Percentiles rank a stretch among this genome's conserved stretches.
Evolutionary conservation across 2,329 filamentous ascomycete genomes (phyloP).

Genomic region (Gaeumannomyces tritici): DNA sequence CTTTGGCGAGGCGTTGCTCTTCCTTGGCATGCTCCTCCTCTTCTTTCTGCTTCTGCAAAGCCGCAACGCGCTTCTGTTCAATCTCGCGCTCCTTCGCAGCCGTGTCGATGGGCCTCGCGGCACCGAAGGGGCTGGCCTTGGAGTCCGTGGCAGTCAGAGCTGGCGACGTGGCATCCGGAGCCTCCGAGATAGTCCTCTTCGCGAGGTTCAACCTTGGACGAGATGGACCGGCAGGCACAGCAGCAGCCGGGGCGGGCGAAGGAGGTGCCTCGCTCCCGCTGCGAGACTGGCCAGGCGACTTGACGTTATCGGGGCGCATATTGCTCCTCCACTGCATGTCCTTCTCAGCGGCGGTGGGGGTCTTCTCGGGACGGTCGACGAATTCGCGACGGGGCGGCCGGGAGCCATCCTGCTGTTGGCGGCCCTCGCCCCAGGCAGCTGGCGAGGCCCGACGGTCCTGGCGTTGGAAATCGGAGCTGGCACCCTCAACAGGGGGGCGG

Average conservation of each 20-base stretch:
- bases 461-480: constrained; percentile 47
- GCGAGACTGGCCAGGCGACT: constrained; percentile 57
- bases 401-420: constrained; percentile 57
- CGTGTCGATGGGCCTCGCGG: constrained; percentile 88
- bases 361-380: constrained; percentile 61
- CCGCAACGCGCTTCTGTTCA: constrained; percentile 73
- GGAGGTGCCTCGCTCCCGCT: constrained; percentile 69
- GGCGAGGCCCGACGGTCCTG: constrained; percentile 60
- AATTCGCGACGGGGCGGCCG: constrained; percentile 73
- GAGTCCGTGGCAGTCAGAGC: constrained; percentile 46
- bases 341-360: constrained; percentile 78
- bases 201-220: constrained; percentile 80
- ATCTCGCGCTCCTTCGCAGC: constrained; percentile 80
- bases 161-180: constrained; percentile 38
- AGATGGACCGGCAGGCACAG: constrained; percentile 36
- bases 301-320: constrained; percentile 75
- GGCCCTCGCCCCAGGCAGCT: constrained; percentile 65
- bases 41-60: constrained; percentile 73
- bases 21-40: constrained; percentile 79
- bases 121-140: constrained; percentile 90
- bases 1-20: constrained; percentile 56
- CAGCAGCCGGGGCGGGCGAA: constrained; percentile 48
- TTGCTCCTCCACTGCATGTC: constrained; percentile 88
- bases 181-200: constrained; percentile 85
- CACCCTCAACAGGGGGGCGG: constrained; percentile 45